A percentile compares a stretch with the other conserved stretches of the same genome.
phyloP scores from a whole-genome alignment of 179 eudicot species.

The Silene noctiflora region DNA sequence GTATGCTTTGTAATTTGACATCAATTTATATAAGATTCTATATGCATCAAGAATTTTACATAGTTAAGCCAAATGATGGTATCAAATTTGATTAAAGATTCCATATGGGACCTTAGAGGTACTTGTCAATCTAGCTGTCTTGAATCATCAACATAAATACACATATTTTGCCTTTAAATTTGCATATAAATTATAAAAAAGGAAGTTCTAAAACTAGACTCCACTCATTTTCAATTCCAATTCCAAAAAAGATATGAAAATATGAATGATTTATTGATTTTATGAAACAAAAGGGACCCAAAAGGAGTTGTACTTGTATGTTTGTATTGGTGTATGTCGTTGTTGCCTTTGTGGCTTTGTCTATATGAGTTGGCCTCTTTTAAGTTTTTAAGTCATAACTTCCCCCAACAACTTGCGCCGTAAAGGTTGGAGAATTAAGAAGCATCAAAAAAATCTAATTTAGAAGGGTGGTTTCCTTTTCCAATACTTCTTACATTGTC shows the following conservation, averaged over 20 bases:
- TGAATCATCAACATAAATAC: neutral
- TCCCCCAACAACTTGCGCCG: neutral
- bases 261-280: neutral
- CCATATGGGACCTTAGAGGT: no score
- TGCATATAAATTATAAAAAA: neutral
- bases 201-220: neutral
- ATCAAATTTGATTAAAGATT: no score
- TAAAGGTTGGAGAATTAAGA: neutral
- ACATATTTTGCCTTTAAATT: neutral
- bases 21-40: no score
- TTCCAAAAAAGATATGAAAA: neutral
- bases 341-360: neutral
- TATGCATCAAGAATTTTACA: no score
- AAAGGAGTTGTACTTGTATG: neutral
- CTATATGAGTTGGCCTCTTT: neutral
- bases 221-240: neutral
- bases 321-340: neutral
- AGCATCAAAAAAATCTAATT: neutral
- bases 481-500: no score
- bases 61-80: no score
- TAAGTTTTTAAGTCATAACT: neutral
- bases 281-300: neutral
- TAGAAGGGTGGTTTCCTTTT: no score
- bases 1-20: no score
- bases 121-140: neutral